These are phyloP conservation scores for Rhodofomes roseus DNA, from an alignment of 1,284 basidiomycete genomes.

Conservation along the genomic window DNA sequence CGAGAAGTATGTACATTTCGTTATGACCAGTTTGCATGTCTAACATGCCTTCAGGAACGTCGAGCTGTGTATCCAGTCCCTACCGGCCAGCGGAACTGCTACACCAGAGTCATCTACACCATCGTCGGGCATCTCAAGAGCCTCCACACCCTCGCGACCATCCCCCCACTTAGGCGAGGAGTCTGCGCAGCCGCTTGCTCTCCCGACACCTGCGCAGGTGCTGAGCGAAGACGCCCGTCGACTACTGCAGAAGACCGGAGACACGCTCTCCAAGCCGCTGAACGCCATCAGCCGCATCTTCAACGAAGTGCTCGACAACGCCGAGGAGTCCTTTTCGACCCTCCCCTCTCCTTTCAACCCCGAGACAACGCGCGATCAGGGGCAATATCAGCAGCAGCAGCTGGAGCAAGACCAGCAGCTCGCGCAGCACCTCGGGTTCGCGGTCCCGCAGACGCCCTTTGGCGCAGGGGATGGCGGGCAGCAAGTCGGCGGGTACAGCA, in stretches of 20 bases:
- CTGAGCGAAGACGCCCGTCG: slow-evolving; percentile 77
- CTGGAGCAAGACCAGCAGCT: slow-evolving; percentile 18
- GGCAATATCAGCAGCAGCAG: slow-evolving; percentile 22
- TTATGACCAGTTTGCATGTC: not conserved
- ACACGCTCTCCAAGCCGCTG: slow-evolving; percentile 84
- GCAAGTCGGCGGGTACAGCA: slow-evolving; percentile 23
- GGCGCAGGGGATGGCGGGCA: slow-evolving; percentile 21
- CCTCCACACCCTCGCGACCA: slow-evolving; percentile 23
- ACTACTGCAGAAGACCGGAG: slow-evolving; percentile 84
- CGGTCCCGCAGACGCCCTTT: slow-evolving; percentile 39
- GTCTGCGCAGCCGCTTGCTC: slow-evolving; percentile 71
- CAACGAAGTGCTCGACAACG: slow-evolving; percentile 66
- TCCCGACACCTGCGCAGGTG: slow-evolving; percentile 57
- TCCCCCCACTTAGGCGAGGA: slow-evolving; percentile 76
- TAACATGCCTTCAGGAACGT: slow-evolving; percentile 53
- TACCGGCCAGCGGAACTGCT: slow-evolving; percentile 58
- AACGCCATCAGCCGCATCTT: slow-evolving; percentile 86
- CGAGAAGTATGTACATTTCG: slow-evolving; percentile 52
- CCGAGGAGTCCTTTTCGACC: slow-evolving; percentile 37
- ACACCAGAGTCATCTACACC: slow-evolving; percentile 38
- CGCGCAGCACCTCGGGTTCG: slow-evolving; percentile 13
- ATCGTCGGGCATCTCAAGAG: slow-evolving; percentile 15
- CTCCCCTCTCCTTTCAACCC: slow-evolving; percentile 63
- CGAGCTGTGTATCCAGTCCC: slow-evolving; percentile 77
- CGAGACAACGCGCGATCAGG: slow-evolving; percentile 47